These are phyloP conservation scores for Neurospora sp. DNA, from an alignment of 495 filamentous ascomycete genomes.

Conservation along the genomic window DNA sequence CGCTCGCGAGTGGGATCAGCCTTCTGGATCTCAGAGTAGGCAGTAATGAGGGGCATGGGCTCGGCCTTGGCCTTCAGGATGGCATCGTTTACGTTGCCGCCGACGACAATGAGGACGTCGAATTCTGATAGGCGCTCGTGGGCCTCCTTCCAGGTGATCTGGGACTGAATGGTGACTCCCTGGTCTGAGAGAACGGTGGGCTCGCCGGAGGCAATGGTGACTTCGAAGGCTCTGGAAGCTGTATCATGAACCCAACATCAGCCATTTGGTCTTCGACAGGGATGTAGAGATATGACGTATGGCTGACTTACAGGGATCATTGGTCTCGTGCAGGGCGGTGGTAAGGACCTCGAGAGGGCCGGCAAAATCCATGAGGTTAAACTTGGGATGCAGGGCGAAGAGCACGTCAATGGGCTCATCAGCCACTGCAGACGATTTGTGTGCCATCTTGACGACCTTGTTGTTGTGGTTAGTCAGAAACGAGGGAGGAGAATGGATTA, in stretches of 20 bases:
- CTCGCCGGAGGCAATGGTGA: constrained; percentile 52
- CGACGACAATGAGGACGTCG: constrained; percentile 61
- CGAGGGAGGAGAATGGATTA: constrained; percentile 1
- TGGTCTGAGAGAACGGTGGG: constrained; percentile 53
- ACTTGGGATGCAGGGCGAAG: constrained; percentile 40
- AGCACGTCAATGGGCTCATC: constrained; percentile 43
- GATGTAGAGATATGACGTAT: background rate
- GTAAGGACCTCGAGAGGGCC: constrained; percentile 58
- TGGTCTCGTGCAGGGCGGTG: constrained; percentile 48
- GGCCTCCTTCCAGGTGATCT: constrained; percentile 58
- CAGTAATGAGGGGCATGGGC: constrained; percentile 52
- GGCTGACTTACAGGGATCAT: constrained; percentile 46
- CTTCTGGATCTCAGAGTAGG: constrained; percentile 57
- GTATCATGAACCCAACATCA: background rate
- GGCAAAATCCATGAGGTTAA: constrained; percentile 52
- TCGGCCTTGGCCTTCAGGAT: constrained; percentile 50
- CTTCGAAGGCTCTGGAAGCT: constrained; percentile 54
- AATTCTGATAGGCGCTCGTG: constrained; percentile 54
- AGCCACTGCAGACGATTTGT: constrained; percentile 36
- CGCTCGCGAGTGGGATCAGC: constrained; percentile 60
- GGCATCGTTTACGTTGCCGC: constrained; percentile 41
- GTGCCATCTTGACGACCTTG: constrained; percentile 34
- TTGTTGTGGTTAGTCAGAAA: background rate
- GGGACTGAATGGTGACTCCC: constrained; percentile 65
- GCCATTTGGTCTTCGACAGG: background rate